Evolutionary conservation across 768 basidiomycete genomes (phyloP), one percentile per base, ranked within the genome.

Genomic region (Rhizopogon rudus): DNA sequence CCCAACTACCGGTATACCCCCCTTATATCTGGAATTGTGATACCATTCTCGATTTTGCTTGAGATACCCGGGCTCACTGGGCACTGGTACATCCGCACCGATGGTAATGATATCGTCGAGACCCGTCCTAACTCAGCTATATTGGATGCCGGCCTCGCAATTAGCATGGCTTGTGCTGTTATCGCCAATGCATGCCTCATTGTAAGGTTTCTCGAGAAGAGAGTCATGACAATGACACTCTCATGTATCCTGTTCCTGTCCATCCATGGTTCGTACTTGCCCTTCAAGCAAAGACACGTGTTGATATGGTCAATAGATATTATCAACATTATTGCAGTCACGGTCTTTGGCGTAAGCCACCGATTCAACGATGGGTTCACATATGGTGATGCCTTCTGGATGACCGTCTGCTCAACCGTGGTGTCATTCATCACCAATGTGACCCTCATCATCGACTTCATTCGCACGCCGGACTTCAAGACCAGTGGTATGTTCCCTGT

Each of bases 61-160:
- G 87, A 88, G 61, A 88, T 93, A 29, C 91, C 91, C 1, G 86
- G 87, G 14, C 69, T 92, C 10, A 92, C 88, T 1, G 84, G 83
- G 56, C 77, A 79, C 51, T 89, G 88, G 89, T 89, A 84, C 58
- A 78, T 87, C 54, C 77, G 77, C 6, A 88, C 81, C 0, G 70
- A 74, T 31, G 57, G 54, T 13, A 20, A 42, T 29, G 65, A 72
- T 17, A 67, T 72, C 4, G 69, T 85, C 1, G 78, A 86, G 37
- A 73, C 67, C 5, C 75, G 70, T 48, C 65, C 66, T 12, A 91
- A 91, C 53, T 75, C 89, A 0, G 51, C 67, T 1, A 70, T 89
- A 3, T 73, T 94, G 1, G 75, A 83, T 42, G 63, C 78, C n/a
- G 87, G 79, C 1, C 71, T 91, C 45, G 80, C 72, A 0, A 62